Base-by-base conservation (phyloP, 2,329 filamentous ascomycete species). In the Aureobasidium musti region DNA sequence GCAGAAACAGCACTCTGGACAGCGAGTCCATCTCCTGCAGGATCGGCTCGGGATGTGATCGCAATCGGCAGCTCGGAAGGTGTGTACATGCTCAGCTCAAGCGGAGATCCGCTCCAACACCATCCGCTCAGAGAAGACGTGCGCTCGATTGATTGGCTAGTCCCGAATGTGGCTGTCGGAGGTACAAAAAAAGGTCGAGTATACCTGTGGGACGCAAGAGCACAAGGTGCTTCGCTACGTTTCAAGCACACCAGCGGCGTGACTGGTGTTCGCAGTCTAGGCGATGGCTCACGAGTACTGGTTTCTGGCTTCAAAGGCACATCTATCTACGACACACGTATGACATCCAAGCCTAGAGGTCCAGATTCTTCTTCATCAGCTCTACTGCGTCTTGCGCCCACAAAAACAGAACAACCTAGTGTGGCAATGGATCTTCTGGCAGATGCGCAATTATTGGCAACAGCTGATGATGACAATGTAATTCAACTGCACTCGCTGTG, bases 311-410 rank as follows among this genome's bases (percentile, higher is more conserved):
- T 64, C 21, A 47, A 60, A 5, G 50, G 63, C 17, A 50, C 65
- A 6, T 28, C 41, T 7, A 53, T 69, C 43, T 68, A 66, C 63
- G 68, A 69, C 37, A 67, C 67, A 0, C 66, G 68, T 13, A 67
- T 69, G 66, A 8, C 50, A 2, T 35, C 39, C 17, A 13, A 19
- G 5, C 26, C 19, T 6, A 59, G 43, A 35, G 23, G 41, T 11
- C 63, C 33, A 17, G 21, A 50, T 13, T 11, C 23, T 17, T 33
- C 64, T 7, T 61, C 64, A 5, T 23, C 54, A 13, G 45, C 64
- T 13, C 35, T 66, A 1, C 17, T 66, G 8, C 30, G 33, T 8
- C 28, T 66, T 4, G 39, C 61, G 8, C 49, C 54, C 1, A 43
- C 49, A 17, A 53, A 52, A 21, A 60, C 64, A 30, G 43, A 66